Base-by-base conservation (phyloP, 306 rosid genomes). In the Prunus kanzakura region DNA sequence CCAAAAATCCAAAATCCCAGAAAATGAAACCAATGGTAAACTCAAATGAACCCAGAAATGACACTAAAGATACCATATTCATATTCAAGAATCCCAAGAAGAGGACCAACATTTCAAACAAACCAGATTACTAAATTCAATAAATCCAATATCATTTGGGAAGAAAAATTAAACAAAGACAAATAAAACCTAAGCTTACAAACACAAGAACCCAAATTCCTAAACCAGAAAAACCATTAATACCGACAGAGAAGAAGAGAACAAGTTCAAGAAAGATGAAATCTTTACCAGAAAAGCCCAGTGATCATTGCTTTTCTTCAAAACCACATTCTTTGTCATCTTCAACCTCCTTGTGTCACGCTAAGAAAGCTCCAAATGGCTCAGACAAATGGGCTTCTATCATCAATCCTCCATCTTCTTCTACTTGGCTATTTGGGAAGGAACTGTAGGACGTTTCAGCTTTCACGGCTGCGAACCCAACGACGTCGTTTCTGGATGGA, bases 241-340 rank as follows among this genome's bases (percentile, higher is more conserved):
- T 4, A 22, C 71, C 20, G 30, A 46, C 8, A 7, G 25, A 51
- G 35, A 45, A 18, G 46, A 8, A 30, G 46, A 69, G 32, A 51
- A 54, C 65, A 72, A 15, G 8, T 29, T 71, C 11, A 72, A 52
- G 38, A 43, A 70, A 47, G 25, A 64, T 25, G 68, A 66, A 19
- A 30, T 18, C 20, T 62, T 23, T 72, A 84, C 98, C 88, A 93
- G 93, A 79, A 90, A 93, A 76, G 88, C 81, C 98, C 98, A 90
- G 82, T 81, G 94, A 81, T 89, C 87, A n/a, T 64, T 67, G 35
- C 66, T 82, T 64, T 75, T 78, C 75, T 75, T 73, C 56, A 79
- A 71, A 60, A 57, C 57, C 69, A 84, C 74, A 38, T 29, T 71
- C 30, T 4, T 38, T 30, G 52, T 51, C 72, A 80, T 74, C 65